Base-by-base conservation (phyloP, 2,329 filamentous ascomycete species). In the Aspergillus sp. region DNA sequence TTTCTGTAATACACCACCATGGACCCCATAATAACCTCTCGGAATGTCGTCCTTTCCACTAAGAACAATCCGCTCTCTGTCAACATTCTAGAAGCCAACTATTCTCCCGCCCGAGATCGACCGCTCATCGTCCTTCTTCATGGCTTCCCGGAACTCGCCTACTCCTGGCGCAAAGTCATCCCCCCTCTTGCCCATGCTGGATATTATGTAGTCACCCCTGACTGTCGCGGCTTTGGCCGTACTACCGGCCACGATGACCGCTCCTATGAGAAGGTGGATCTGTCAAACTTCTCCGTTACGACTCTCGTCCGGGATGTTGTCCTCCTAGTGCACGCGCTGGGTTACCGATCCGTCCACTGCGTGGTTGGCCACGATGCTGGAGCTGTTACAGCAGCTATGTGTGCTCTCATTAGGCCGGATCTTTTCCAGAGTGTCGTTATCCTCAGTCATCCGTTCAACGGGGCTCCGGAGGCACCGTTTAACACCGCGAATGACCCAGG, bases 331-430 rank as follows among this genome's bases (percentile, higher is more conserved):
- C 70, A 80, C 54, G 77, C 75, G 0, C 64, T 86, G 9, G 81
- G 81, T 0, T 82, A 84, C 57, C 68, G 66, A 7, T 64, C 73
- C 7, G 80, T 81, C 2, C 64, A 71, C 41, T 80, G 79, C 57
- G 72, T 86, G 29, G 72, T 84, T 1, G 82, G 83, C 3, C 82
- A 86, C 57, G 82, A 86, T 62, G 82, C 82, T 48, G 83, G 83
- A 4, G 82, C 76, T 5, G 76, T 85, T 3, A 74, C 75, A 2
- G 76, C 79, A 0, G 74, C 78, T 10, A 73, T 78, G 67, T 77
- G 77, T 49, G 79, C 80, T 0, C 64, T 86, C 26, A 76, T 79
- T 53, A 71, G 83, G 1, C 80, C 81, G 0, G 83, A 86, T 61
- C 64, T 86, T 32, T 85, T 86, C 63, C 70, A 69, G 41, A 75